Evolutionary conservation across 257 asterid species (phyloP).

Genomic region (Solanum dulcamara): DNA sequence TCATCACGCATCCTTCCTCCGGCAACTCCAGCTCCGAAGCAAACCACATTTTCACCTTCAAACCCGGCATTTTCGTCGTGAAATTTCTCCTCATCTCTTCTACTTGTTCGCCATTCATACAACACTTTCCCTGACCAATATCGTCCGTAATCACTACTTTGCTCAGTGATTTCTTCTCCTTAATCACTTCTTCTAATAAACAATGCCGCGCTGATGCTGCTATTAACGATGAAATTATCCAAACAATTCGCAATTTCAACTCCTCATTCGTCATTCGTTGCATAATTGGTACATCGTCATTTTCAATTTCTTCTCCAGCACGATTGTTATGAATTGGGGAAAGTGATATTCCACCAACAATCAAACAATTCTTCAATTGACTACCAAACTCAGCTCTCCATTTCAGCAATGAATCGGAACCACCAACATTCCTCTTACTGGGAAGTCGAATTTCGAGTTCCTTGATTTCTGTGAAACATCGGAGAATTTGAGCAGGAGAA

Average conservation of each 20-base stretch:
- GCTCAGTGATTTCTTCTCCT: conserved; percentile 11
- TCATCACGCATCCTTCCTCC: conserved; percentile 37
- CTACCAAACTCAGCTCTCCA: conserved; percentile 74
- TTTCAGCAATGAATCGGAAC: conserved; percentile 15
- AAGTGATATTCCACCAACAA: conserved; percentile 41
- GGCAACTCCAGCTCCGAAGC: conserved; percentile 42
- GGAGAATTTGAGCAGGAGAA: conserved; percentile 23
- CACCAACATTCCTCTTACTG: not conserved
- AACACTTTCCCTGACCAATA: conserved; percentile 41
- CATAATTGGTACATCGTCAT: not conserved
- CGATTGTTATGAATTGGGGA: not conserved
- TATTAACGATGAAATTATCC: conserved; percentile 60
- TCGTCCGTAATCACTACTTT: conserved; percentile 42
- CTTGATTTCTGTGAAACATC: conserved; percentile 32
- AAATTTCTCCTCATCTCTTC: conserved; percentile 22
- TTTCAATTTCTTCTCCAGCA: not conserved
- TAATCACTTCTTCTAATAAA: conserved; percentile 28
- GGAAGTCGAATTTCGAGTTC: conserved; percentile 35
- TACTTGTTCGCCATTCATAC: conserved; percentile 38
- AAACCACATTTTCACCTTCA: conserved; percentile 74
- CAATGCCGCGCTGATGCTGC: conserved; percentile 62
- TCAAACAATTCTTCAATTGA: conserved; percentile 50
- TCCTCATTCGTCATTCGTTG: conserved; percentile 31
- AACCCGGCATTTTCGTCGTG: conserved; percentile 34
- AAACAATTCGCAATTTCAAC: conserved; percentile 44